Evolutionary conservation across 768 basidiomycete genomes (phyloP).

Genomic region (Ephemerocybe angulata): DNA sequence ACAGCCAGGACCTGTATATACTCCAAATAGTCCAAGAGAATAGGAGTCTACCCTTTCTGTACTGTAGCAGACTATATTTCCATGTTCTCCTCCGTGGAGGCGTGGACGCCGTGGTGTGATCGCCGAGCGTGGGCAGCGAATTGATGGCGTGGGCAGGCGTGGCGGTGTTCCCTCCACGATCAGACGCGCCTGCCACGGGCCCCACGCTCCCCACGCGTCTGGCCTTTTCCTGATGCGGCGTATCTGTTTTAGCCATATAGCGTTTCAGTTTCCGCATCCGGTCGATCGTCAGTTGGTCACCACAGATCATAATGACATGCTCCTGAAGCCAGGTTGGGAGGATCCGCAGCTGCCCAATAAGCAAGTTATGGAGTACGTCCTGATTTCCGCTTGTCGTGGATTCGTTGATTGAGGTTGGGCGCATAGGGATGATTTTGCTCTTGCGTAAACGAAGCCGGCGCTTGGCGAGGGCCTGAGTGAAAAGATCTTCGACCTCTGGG

Average conservation of each 20-base stretch:
- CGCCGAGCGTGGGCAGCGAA: too few relatives aligned
- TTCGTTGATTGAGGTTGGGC: conserved; percentile 14
- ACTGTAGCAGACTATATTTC: too few relatives aligned
- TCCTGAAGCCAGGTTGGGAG: not conserved
- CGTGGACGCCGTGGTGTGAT: too few relatives aligned
- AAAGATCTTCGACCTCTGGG: not conserved
- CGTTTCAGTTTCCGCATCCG: conserved; percentile 10
- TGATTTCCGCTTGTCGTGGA: conserved; percentile 8
- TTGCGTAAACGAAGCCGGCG: conserved; percentile 14
- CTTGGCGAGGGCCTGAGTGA: not conserved
- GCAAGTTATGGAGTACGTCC: conserved; percentile 8
- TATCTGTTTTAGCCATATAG: conserved; percentile 8
- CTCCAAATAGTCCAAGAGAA: too few relatives aligned
- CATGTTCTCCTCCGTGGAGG: too few relatives aligned
- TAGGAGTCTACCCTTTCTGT: too few relatives aligned
- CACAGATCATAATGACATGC: conserved; percentile 13
- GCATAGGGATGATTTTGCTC: conserved; percentile 8
- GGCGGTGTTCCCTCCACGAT: too few relatives aligned
- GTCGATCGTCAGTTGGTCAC: conserved; percentile 18
- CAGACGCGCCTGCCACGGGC: too few relatives aligned
- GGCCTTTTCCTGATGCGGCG: too few relatives aligned
- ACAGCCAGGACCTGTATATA: too few relatives aligned
- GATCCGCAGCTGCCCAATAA: conserved; percentile 10
- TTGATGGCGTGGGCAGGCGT: too few relatives aligned
- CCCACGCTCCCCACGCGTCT: too few relatives aligned